These are phyloP conservation scores for Phytopythium litorale DNA, from an alignment of 352 stramenopile species.

Conservation along the genomic window DNA sequence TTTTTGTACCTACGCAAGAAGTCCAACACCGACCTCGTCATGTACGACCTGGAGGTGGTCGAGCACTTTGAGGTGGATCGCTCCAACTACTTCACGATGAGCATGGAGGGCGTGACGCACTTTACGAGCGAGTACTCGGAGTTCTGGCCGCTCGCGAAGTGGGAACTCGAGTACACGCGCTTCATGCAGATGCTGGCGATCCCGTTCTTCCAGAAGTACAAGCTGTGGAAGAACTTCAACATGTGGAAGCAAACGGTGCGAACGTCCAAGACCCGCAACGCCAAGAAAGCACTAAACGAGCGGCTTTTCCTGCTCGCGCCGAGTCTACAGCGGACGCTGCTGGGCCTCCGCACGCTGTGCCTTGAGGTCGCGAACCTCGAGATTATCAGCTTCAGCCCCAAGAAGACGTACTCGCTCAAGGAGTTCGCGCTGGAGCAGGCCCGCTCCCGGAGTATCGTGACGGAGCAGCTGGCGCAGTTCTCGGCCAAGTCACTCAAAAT, in stretches of 20 bases:
- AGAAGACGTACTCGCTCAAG: conserved; percentile 73
- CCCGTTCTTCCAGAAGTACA: conserved; percentile 92
- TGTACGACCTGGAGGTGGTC: conserved; percentile 83
- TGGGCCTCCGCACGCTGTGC: conserved; percentile 72
- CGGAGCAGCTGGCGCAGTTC: conserved; percentile 55
- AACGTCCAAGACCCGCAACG: conserved; percentile 81
- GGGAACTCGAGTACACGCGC: conserved; percentile 90
- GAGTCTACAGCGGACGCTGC: conserved; percentile 75
- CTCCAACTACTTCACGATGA: conserved; percentile 92
- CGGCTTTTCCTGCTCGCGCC: conserved; percentile 88
- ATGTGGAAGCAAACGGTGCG: conserved; percentile 91
- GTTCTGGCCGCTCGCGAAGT: conserved; percentile 91
- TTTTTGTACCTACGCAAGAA: conserved; percentile 81
- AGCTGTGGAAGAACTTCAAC: conserved; percentile 93
- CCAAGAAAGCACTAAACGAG: conserved; percentile 77
- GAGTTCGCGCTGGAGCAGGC: conserved; percentile 82
- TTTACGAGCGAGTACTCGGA: conserved; percentile 87
- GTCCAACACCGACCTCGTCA: conserved; percentile 57
- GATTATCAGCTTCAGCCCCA: conserved; percentile 62
- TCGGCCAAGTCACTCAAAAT: conserved; percentile 68
- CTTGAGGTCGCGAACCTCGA: conserved; percentile 61
- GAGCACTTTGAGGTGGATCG: conserved; percentile 84
- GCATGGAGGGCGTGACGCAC: conserved; percentile 89
- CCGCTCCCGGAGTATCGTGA: conserved; percentile 43
- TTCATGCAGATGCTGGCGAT: conserved; percentile 91